Base-by-base conservation (phyloP, 805 yeast species). In the Candida sakaeoensis region DNA sequence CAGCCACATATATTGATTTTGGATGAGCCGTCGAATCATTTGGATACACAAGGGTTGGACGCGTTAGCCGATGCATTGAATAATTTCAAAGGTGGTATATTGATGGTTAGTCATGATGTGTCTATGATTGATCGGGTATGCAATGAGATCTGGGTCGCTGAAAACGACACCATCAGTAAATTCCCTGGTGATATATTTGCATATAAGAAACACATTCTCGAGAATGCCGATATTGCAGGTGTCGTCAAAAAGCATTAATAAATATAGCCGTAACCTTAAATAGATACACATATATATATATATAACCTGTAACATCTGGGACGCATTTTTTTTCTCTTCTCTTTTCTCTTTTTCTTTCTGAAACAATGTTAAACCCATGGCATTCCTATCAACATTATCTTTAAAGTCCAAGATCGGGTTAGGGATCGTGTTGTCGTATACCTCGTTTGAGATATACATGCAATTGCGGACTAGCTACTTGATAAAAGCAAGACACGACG, bases 101-200 rank as follows among this genome's bases (percentile, higher is more conserved):
- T 93, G 52, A 89, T 93, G 96, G 99, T 93, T 43, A 85, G 96
- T 37, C 99, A 93, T 75, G 99, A 93, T 72, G 97, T 93, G 32
- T 72, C 89, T 21, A 85, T 91, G 57, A 93, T 93, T 53, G 79
- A 85, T 52, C 74, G 77, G 40, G 96, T 91, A 9, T 88, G 97
- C 70, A 82, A 85, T 43, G 95, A 93, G 61, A 86, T 93, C 45
- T 91, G 96, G 96, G 95, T 89, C 33, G 83, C 95, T 61, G 99
- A 93, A 58, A 74, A 79, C 41, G 93, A 91, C 42, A 71, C 79
- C 2, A 96, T 91, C 26, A 72, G 67, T 52, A 81, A 82, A 60
- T 86, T 86, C 68, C 72, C 73, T 12, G 99, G 99, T 51, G 70
- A 74, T 44, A 93, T 93, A 51, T 77, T 81, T 49, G 98, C 79